phyloP scores from a whole-genome alignment of 2,329 filamentous ascomycete genomes.

The Colletotrichum acutatum region DNA sequence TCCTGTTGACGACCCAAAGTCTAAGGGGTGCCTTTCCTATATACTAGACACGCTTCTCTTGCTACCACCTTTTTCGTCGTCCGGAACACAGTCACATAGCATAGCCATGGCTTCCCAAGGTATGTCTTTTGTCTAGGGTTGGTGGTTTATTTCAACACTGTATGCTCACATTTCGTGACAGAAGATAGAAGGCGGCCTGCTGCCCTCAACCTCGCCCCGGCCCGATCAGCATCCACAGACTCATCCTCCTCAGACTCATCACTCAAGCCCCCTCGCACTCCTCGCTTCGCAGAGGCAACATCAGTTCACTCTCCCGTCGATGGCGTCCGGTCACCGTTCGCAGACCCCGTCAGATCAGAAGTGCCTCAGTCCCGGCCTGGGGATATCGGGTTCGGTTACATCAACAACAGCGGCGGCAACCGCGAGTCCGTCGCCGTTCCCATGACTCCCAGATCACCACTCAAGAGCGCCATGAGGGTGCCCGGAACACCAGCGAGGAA shows the following conservation, averaged over 20 bases:
- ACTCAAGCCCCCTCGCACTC: slow-evolving; percentile 76
- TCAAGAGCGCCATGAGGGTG: slow-evolving; percentile 91
- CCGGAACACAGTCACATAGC: slow-evolving; percentile 30
- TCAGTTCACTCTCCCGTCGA: slow-evolving; percentile 82
- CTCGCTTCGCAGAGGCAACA: slow-evolving; percentile 85
- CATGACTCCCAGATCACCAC: slow-evolving; percentile 78
- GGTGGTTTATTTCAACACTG: slow-evolving; percentile 34
- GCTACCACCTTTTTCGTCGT: slow-evolving; percentile 25
- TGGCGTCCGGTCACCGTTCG: slow-evolving; percentile 64
- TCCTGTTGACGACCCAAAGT: slow-evolving; percentile 5
- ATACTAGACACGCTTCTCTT: slow-evolving; percentile 14
- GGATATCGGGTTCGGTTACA: slow-evolving; percentile 94
- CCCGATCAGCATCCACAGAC: slow-evolving; percentile 59
- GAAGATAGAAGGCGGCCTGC: slow-evolving; percentile 68
- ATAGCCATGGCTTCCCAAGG: slow-evolving; percentile 53
- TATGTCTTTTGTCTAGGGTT: slow-evolving; percentile 44
- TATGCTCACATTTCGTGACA: slow-evolving; percentile 44
- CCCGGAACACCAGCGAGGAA: slow-evolving; percentile 83
- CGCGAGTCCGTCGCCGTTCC: slow-evolving; percentile 69
- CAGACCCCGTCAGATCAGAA: slow-evolving; percentile 66
- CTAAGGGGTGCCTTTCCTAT: slow-evolving; percentile 37
- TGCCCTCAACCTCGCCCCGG: slow-evolving; percentile 64
- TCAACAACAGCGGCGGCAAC: slow-evolving; percentile 63
- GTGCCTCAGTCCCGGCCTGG: slow-evolving; percentile 77
- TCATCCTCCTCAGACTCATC: slow-evolving; percentile 66